Conservation (phyloP, 1,139 yeast species). For the Sugiyamaella grinbergsii region DNA sequence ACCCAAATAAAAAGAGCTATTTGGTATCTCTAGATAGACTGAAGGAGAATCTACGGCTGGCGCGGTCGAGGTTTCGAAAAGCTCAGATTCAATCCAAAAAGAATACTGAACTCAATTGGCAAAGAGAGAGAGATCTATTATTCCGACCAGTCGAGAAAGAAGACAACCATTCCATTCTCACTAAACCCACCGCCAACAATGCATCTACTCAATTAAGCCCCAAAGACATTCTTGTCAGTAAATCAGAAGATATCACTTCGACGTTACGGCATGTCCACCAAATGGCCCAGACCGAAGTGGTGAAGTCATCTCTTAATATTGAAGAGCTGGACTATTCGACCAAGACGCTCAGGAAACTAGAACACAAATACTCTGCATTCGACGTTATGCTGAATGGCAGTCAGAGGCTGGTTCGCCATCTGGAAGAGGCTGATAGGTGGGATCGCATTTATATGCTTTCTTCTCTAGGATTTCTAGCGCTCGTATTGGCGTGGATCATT, state of each 20-base stretch:
- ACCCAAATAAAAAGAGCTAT: conserved; percentile 22
- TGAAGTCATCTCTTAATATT: conserved; percentile 62
- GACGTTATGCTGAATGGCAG: conserved; percentile 58
- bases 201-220: conserved; percentile 24
- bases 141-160: conserved; percentile 26
- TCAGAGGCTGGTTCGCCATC: conserved; percentile 57
- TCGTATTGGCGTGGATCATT: conserved; percentile 62
- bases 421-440: conserved; percentile 66
- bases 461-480: conserved; percentile 57
- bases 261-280: conserved; percentile 57
- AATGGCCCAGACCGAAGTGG: conserved; percentile 49
- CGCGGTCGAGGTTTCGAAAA: conserved; percentile 32
- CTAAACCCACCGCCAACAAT: conserved; percentile 6
- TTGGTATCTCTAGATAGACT: conserved; percentile 33
- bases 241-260: conserved; percentile 57
- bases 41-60: conserved; percentile 34
- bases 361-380: conserved; percentile 56
- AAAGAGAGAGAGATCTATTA: conserved; percentile 34
- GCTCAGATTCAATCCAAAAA: conserved; percentile 39
- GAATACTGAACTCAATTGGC: conserved; percentile 31
- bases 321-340: conserved; percentile 64
- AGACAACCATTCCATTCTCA: conserved; percentile 1
- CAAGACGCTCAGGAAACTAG: conserved; percentile 51
- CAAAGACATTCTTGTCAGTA: conserved; percentile 47
- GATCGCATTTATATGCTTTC: conserved; percentile 63